A percentile compares a stretch with the other conserved stretches of the same genome.
Conservation (phyloP, 768 basidiomycete species). For the Suillus ampliporus region DNA sequence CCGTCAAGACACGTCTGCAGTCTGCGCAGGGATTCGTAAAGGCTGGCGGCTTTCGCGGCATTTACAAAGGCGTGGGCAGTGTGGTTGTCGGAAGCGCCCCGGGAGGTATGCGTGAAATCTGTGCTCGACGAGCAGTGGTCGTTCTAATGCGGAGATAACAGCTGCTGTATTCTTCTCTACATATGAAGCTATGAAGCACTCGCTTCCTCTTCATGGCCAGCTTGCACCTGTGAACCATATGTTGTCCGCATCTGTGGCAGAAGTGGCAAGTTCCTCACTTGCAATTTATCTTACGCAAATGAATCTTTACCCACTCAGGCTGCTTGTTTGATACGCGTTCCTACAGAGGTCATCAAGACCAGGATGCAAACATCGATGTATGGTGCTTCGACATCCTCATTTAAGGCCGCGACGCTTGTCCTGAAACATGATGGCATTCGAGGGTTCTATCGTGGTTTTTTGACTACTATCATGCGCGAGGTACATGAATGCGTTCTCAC, state of each 20-base stretch:
- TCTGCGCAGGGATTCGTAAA: constrained; percentile 82
- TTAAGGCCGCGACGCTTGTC: constrained; percentile 61
- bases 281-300: constrained; percentile 18
- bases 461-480: constrained; percentile 76
- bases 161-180: constrained; percentile 95
- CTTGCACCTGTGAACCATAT: constrained; percentile 70
- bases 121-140: not conserved
- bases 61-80: constrained; percentile 94
- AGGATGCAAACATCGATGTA: constrained; percentile 88
- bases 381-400: constrained; percentile 59
- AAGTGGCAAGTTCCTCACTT: constrained; percentile 51
- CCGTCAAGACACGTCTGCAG: constrained; percentile 94
- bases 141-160: constrained; percentile 38
- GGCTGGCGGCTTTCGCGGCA: constrained; percentile 87
- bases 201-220: constrained; percentile 63
- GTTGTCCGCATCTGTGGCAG: constrained; percentile 62
- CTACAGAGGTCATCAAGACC: constrained; percentile 96
- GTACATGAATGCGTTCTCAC: constrained; percentile 33
- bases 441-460: constrained; percentile 91
- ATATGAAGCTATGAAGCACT: constrained; percentile 87
- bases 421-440: constrained; percentile 64
- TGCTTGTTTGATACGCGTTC: constrained; percentile 92
- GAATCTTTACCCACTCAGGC: constrained; percentile 48
- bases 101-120: constrained; percentile 65
- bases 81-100: constrained; percentile 95